These are phyloP conservation scores for Curvularia verruculosa DNA, from an alignment of 2,329 filamentous ascomycete species.

Conservation along the genomic window DNA sequence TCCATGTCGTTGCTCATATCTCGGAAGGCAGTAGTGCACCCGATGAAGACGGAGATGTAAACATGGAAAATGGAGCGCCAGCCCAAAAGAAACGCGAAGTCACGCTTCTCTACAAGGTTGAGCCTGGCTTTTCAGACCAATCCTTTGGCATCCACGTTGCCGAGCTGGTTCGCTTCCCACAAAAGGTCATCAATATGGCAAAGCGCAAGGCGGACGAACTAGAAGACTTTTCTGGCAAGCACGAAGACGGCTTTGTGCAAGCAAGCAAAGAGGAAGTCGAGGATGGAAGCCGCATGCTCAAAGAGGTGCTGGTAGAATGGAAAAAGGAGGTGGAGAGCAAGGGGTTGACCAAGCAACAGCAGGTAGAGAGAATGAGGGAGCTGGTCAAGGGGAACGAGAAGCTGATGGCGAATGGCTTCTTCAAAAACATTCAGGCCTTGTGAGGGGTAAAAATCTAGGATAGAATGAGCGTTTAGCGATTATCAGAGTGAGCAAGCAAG, in stretches of 20 bases:
- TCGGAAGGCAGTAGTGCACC: conserved; percentile 52
- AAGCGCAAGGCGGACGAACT: conserved; percentile 97
- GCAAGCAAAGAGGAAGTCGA: conserved; percentile 82
- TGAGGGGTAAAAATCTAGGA: conserved; percentile 22
- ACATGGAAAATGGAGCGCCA: conserved; percentile 52
- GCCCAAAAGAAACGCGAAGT: conserved; percentile 69
- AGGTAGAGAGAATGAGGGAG: conserved; percentile 78
- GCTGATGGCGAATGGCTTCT: conserved; percentile 69
- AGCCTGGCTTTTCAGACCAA: conserved; percentile 94
- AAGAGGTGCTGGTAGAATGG: conserved; percentile 83
- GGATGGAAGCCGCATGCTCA: conserved; percentile 82
- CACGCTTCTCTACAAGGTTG: conserved; percentile 94
- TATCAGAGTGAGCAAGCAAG: not conserved
- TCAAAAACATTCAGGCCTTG: conserved; percentile 62
- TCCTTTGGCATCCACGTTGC: conserved; percentile 98
- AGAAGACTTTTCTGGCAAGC: conserved; percentile 88
- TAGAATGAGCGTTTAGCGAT: not conserved
- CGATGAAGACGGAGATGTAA: conserved; percentile 8
- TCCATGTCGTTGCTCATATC: conserved; percentile 97
- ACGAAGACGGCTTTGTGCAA: conserved; percentile 59
- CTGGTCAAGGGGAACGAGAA: conserved; percentile 76
- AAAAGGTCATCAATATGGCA: conserved; percentile 99
- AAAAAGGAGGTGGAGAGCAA: conserved; percentile 74
- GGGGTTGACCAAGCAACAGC: conserved; percentile 64
- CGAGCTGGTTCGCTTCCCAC: conserved; percentile 92